Evolutionary conservation across 169 alveolate species (phyloP).

Genomic region (Plasmodium gallinaceum): DNA sequence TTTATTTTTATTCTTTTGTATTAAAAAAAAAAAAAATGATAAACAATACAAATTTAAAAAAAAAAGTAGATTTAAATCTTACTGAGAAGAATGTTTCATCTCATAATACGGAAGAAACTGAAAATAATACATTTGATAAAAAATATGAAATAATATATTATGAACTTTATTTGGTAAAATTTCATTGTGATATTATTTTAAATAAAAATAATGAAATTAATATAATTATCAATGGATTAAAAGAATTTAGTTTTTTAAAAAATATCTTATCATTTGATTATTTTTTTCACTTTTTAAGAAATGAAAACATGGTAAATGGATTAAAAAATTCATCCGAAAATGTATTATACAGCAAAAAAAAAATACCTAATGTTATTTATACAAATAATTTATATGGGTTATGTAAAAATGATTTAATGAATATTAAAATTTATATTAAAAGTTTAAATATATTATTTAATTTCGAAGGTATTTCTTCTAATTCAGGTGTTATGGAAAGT

Average conservation of each 20-base stretch:
- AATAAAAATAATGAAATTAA: conserved; percentile 56
- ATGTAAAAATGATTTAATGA: conserved; percentile 17
- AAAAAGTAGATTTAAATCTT: too few species aligned
- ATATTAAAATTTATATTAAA: conserved; percentile 28
- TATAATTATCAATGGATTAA: conserved; percentile 37
- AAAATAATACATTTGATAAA: background rate
- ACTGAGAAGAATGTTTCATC: background rate
- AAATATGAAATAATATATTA: conserved; percentile 12
- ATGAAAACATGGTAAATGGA: background rate
- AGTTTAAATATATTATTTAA: conserved; percentile 18
- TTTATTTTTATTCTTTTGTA: conserved; percentile 30
- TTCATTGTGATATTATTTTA: conserved; percentile 46
- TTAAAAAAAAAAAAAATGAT: conserved; percentile 14
- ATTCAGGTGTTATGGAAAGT: background rate
- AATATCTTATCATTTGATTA: conserved; percentile 38
- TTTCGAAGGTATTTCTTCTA: conserved; percentile 9
- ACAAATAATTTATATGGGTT: conserved; percentile 47
- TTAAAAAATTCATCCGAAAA: background rate
- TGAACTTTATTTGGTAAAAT: conserved; percentile 38
- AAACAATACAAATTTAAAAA: background rate
- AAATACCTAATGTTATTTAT: background rate
- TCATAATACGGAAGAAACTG: background rate
- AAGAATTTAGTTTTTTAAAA: conserved; percentile 21
- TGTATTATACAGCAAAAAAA: conserved; percentile 7
- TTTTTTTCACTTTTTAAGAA: conserved; percentile 18